phyloP scores from a whole-genome alignment of 257 asterid genomes.

The Salvia splendens region DNA sequence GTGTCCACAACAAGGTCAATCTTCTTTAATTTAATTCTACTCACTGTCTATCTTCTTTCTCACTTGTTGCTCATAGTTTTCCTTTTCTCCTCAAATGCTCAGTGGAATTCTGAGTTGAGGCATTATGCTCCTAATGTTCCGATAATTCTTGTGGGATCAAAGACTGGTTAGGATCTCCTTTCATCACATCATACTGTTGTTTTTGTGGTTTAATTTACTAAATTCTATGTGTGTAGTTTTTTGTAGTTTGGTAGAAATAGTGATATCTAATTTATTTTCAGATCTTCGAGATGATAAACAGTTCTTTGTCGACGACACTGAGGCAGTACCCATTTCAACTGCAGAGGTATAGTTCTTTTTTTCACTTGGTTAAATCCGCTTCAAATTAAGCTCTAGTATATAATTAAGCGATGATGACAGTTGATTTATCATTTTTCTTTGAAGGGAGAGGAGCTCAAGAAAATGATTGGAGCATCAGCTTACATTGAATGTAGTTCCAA shows the following conservation, averaged over 20 bases:
- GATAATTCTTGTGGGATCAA: constrained; percentile 88
- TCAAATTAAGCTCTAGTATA: no score
- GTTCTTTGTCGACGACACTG: constrained; percentile 58
- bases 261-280: constrained; percentile 29
- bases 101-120: constrained; percentile 97
- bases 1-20: constrained; percentile 69
- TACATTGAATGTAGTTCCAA: constrained; percentile 86
- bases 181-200: constrained; percentile 5
- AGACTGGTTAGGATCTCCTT: constrained; percentile 69
- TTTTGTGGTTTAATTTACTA: no score
- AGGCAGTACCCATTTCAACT: constrained; percentile 57
- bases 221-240: no score
- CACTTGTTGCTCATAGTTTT: constrained; percentile 26
- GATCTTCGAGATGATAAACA: constrained; percentile 73
- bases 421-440: constrained; percentile 30
- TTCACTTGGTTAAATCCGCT: background rate
- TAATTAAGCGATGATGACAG: background rate
- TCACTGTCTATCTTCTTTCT: background rate
- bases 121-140: constrained; percentile 96
- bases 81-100: constrained; percentile 25
- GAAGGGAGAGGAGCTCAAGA: constrained; percentile 88
- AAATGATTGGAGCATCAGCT: constrained; percentile 70
- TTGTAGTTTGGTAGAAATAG: constrained; percentile 15
- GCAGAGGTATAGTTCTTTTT: constrained; percentile 44
- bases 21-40: background rate